Conservation (phyloP, 2,329 filamentous ascomycete genomes). For the Myriosclerotinia duriaeana region DNA sequence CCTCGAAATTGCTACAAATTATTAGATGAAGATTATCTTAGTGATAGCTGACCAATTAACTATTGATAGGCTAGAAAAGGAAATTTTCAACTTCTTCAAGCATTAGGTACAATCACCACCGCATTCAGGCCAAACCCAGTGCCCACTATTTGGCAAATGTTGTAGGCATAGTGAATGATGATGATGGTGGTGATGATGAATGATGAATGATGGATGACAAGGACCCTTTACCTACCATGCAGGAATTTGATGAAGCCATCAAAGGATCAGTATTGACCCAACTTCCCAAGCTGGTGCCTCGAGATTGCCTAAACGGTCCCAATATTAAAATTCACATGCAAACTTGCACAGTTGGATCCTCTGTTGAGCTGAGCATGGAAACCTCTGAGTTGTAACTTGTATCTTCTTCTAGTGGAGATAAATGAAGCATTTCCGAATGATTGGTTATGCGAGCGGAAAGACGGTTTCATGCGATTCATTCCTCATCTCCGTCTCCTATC, state of each 20-base stretch:
- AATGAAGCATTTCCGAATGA: constrained; percentile 19
- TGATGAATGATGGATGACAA: neutral
- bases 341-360: constrained; percentile 9
- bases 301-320: neutral
- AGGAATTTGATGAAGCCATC: constrained; percentile 17
- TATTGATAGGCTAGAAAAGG: neutral
- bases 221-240: neutral
- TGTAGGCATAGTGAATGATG: constrained; percentile 9
- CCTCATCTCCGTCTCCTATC: constrained; percentile 15
- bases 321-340: constrained; percentile 12
- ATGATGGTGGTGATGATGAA: neutral
- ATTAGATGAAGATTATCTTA: neutral
- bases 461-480: constrained; percentile 20
- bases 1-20: neutral
- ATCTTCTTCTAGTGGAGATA: constrained; percentile 20
- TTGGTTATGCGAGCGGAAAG: constrained; percentile 13
- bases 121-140: neutral
- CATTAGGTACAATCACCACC: neutral
- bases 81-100: neutral
- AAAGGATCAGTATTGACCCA: constrained; percentile 2
- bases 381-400: constrained; percentile 20
- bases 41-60: neutral
- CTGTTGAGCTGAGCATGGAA: constrained; percentile 1
- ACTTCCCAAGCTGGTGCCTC: neutral
- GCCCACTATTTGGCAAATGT: neutral